Conservation (phyloP, 768 basidiomycete genomes). For the Fibroporia radiculosa region DNA sequence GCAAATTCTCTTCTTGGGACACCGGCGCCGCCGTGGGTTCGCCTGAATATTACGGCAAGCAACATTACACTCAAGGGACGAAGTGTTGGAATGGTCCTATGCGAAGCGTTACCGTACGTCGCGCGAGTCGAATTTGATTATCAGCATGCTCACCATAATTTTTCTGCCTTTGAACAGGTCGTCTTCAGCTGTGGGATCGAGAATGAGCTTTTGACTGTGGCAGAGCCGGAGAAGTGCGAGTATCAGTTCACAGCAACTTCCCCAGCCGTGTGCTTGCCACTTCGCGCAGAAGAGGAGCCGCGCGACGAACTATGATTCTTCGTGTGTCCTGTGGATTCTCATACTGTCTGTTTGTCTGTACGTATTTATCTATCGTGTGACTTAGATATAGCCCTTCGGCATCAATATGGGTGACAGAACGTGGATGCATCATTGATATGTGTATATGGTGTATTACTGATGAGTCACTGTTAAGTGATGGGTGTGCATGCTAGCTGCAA, state of each 20-base stretch:
- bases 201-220: constrained; percentile 69
- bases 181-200: constrained; percentile 79
- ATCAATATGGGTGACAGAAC: too few species aligned
- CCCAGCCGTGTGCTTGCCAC: constrained; percentile 72
- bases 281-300: constrained; percentile 32
- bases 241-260: constrained; percentile 82
- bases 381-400: too few species aligned
- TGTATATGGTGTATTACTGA: too few species aligned
- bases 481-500: too few species aligned
- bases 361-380: too few species aligned
- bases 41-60: constrained; percentile 71
- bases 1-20: constrained; percentile 80
- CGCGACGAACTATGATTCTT: constrained; percentile 24
- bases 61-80: constrained; percentile 76
- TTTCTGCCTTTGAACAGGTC: constrained; percentile 39
- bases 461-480: too few species aligned
- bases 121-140: background rate
- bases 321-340: background rate
- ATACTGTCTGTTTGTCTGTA: background rate
- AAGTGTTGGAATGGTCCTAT: constrained; percentile 97
- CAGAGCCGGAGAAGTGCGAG: constrained; percentile 95
- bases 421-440: too few species aligned
- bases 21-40: constrained; percentile 50
- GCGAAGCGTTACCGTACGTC: constrained; percentile 64
- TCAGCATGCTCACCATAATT: constrained; percentile 14